Evolutionary conservation across 306 rosid genomes (phyloP).

Genomic region (Trichosanthes truncata): DNA sequence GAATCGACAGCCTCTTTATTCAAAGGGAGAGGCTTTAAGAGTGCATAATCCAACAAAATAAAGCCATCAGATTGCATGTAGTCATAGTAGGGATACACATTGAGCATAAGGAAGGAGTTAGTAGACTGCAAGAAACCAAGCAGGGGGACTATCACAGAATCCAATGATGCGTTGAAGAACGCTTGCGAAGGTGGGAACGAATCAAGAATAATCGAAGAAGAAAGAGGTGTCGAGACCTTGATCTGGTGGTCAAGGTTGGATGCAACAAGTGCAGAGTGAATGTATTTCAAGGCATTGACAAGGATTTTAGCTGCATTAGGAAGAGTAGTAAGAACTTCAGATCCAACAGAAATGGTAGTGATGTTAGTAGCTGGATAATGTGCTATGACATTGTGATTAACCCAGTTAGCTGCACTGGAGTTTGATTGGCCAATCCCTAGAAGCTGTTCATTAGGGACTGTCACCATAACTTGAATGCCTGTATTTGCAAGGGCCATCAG

Average conservation of each 20-base stretch:
- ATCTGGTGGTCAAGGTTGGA: constrained; percentile 72
- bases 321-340: constrained; percentile 67
- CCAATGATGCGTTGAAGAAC: constrained; percentile 73
- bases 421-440: constrained; percentile 95
- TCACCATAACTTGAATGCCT: constrained; percentile 61
- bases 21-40: constrained; percentile 80
- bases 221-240: constrained; percentile 74
- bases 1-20: constrained; percentile 87
- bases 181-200: constrained; percentile 98
- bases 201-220: constrained; percentile 80
- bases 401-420: constrained; percentile 92
- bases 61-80: constrained; percentile 61
- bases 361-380: constrained; percentile 90
- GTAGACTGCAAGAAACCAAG: constrained; percentile 81
- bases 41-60: constrained; percentile 84
- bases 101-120: constrained; percentile 73
- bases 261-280: constrained; percentile 86
- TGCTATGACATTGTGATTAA: constrained; percentile 65
- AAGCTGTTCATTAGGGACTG: constrained; percentile 80
- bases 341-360: constrained; percentile 75
- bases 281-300: constrained; percentile 70
- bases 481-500: constrained; percentile 75
- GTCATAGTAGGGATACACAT: constrained; percentile 83
- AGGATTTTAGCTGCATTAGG: constrained; percentile 82
- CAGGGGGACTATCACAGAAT: constrained; percentile 65